Evolutionary conservation across 805 yeast genomes (phyloP).

Genomic region (Kodamaea neixiangensis): DNA sequence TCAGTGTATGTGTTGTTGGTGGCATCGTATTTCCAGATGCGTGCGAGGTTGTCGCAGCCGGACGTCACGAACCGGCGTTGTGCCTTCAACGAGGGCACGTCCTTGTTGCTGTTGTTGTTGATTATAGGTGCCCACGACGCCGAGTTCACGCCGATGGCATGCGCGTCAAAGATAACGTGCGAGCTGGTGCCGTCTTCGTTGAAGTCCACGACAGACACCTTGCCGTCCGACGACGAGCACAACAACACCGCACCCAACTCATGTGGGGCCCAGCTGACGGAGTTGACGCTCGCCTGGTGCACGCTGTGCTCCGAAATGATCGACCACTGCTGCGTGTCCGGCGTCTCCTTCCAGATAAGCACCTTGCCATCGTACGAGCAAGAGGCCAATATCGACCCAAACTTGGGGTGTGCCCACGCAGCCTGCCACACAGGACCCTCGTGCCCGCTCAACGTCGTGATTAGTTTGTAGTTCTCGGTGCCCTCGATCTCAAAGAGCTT

Average conservation of each 20-base stretch:
- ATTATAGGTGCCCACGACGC: slow-evolving; percentile 90
- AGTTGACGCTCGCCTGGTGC: slow-evolving; percentile 93
- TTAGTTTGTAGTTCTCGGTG: slow-evolving; percentile 76
- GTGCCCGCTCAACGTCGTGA: slow-evolving; percentile 87
- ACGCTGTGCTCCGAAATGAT: slow-evolving; percentile 82
- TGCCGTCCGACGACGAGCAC: slow-evolving; percentile 92
- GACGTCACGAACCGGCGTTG: slow-evolving; percentile 85
- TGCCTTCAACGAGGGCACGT: slow-evolving; percentile 32
- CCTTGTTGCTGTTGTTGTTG: slow-evolving; percentile 19
- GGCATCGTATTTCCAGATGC: slow-evolving; percentile 79
- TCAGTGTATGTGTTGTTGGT: slow-evolving; percentile 57
- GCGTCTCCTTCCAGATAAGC: slow-evolving; percentile 84
- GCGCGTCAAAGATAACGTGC: slow-evolving; percentile 70
- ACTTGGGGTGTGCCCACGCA: slow-evolving; percentile 98
- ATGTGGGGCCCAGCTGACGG: slow-evolving; percentile 96
- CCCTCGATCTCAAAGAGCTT: slow-evolving; percentile 86
- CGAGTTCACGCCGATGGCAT: slow-evolving; percentile 89
- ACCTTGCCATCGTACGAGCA: slow-evolving; percentile 96
- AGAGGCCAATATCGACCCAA: slow-evolving; percentile 91
- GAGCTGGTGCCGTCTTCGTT: slow-evolving; percentile 83
- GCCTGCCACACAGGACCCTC: slow-evolving; percentile 99
- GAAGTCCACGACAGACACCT: slow-evolving; percentile 86
- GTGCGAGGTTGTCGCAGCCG: slow-evolving; percentile 92
- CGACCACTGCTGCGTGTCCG: slow-evolving; percentile 82
- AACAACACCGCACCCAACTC: slow-evolving; percentile 91